Evolutionary conservation across 2,329 filamentous ascomycete genomes (phyloP).

Genomic region (Penicillium sp.): DNA sequence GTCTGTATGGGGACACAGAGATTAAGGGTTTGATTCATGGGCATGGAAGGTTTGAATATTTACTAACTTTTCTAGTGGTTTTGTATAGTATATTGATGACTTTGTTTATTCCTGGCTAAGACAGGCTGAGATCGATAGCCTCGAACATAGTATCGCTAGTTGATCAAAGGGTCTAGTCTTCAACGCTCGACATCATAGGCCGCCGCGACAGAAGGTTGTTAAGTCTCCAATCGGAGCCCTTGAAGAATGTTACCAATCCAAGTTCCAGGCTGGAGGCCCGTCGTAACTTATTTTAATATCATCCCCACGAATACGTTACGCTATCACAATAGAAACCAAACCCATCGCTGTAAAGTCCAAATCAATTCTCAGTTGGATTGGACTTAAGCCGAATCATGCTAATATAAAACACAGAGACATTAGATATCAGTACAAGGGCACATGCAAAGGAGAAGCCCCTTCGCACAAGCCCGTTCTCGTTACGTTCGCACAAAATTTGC

Average conservation of each 20-base stretch:
- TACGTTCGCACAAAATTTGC: neutral
- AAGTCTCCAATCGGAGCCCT: neutral
- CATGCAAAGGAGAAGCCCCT: neutral
- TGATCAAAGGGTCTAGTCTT: too few relatives aligned
- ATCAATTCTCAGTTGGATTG: slow-evolving; percentile 26
- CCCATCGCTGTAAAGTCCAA: neutral
- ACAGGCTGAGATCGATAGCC: too few relatives aligned
- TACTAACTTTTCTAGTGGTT: too few relatives aligned
- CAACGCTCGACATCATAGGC: too few relatives aligned
- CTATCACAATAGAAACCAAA: neutral
- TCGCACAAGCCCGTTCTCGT: neutral
- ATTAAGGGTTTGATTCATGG: too few relatives aligned
- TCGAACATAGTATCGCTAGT: too few relatives aligned
- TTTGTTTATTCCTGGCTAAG: too few relatives aligned
- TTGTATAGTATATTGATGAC: too few relatives aligned
- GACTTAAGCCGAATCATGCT: slow-evolving; percentile 27
- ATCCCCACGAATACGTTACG: neutral
- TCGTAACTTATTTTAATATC: neutral
- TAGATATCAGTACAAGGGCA: slow-evolving; percentile 31
- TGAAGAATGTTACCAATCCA: neutral
- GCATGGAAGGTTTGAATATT: too few relatives aligned
- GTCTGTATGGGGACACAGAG: too few relatives aligned
- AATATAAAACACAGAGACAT: slow-evolving; percentile 29
- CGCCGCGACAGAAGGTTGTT: too few relatives aligned
- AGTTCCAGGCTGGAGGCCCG: too few relatives aligned